phyloP scores from a whole-genome alignment of 2,329 filamentous ascomycete species.

The Penicillium sp. region DNA sequence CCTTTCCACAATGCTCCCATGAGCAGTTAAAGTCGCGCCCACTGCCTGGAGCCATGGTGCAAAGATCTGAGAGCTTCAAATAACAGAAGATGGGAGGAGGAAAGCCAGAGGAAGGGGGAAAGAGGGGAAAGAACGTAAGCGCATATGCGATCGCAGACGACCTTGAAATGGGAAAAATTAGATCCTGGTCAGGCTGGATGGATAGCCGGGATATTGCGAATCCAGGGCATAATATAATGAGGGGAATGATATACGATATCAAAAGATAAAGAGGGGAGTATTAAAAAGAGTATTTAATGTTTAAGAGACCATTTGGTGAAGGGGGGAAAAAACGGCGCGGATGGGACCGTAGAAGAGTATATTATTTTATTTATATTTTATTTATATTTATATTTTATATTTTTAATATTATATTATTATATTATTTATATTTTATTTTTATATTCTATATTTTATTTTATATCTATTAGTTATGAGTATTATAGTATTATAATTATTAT shows the following conservation, averaged over 20 bases:
- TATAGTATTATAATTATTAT: neutral
- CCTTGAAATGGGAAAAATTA: conserved; percentile 7
- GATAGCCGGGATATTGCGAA: conserved; percentile 15
- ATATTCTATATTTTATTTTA: conserved; percentile 2
- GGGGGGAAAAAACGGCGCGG: conserved; percentile 21
- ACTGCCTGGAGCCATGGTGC: conserved; percentile 39
- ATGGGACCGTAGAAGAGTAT: conserved; percentile 12
- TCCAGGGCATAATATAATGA: conserved; percentile 18
- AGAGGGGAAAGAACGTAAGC: conserved; percentile 10
- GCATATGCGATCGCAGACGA: conserved; percentile 7
- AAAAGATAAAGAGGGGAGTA: conserved; percentile 8
- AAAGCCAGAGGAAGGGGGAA: neutral
- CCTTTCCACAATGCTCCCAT: conserved; percentile 46
- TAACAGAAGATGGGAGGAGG: neutral
- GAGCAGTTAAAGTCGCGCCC: conserved; percentile 45
- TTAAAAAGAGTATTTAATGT: conserved; percentile 1
- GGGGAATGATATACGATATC: conserved; percentile 2
- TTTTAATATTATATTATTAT: neutral
- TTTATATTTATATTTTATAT: neutral
- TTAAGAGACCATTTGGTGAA: neutral
- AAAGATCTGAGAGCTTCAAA: neutral
- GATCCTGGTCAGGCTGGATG: conserved; percentile 21
- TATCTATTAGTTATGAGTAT: neutral
- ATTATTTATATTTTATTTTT: neutral
- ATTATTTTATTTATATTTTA: neutral